phyloP scores from a whole-genome alignment of 257 asterid species.

The Forsythia viridissima region DNA sequence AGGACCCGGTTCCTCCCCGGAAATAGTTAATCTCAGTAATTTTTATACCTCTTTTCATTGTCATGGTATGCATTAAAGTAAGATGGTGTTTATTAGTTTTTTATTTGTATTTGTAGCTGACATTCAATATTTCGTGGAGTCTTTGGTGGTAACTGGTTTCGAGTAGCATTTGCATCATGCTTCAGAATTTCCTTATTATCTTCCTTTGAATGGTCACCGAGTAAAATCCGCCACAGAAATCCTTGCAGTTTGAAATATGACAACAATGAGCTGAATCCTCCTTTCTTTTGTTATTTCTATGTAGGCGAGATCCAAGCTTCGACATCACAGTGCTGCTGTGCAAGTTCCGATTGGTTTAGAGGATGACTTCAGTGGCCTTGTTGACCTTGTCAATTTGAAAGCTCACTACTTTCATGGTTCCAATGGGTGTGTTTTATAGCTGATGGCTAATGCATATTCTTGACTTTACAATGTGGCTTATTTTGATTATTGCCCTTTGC shows the following conservation, averaged over 20 bases:
- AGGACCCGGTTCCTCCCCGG: background rate
- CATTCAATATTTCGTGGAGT: constrained; percentile 5
- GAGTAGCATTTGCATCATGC: constrained; percentile 13
- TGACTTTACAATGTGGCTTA: constrained; percentile 8
- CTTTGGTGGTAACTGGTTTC: constrained; percentile 10
- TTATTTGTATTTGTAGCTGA: constrained; percentile 7
- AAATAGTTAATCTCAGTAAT: background rate
- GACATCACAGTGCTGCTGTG: constrained; percentile 97
- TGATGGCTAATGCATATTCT: constrained; percentile 23
- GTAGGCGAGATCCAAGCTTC: constrained; percentile 93
- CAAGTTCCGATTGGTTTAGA: constrained; percentile 96
- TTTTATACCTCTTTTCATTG: background rate
- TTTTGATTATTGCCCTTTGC: constrained; percentile 27
- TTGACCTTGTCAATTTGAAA: constrained; percentile 84
- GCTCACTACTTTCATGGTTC: constrained; percentile 84
- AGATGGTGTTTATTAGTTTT: background rate
- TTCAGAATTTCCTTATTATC: constrained; percentile 4
- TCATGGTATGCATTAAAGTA: background rate
- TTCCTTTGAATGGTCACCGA: background rate
- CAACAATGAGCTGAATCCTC: constrained; percentile 21
- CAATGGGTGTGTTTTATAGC: constrained; percentile 72
- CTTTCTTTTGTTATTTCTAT: constrained; percentile 19
- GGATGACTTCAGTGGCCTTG: constrained; percentile 90
- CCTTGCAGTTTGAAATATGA: constrained; percentile 8
- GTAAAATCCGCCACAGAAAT: background rate